Evolutionary conservation across 2,329 filamentous ascomycete genomes (phyloP).

Genomic region (Beauveria medogensis): DNA sequence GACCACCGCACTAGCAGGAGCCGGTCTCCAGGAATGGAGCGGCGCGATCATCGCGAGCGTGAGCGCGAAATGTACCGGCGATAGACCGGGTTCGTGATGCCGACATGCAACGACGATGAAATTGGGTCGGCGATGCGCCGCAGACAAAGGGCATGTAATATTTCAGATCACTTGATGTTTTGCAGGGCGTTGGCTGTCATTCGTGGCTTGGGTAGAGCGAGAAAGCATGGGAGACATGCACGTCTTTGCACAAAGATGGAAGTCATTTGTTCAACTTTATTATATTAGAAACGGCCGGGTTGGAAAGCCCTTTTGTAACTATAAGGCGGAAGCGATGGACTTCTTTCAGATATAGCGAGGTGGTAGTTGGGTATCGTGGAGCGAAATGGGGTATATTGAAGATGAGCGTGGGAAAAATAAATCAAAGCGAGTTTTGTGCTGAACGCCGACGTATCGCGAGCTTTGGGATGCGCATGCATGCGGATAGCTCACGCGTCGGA

Average conservation of each 20-base stretch:
- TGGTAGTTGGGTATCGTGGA: slow-evolving; percentile 1
- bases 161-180: neutral
- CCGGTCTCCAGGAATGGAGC: slow-evolving; percentile 6
- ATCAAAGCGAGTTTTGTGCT: neutral
- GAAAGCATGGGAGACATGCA: neutral
- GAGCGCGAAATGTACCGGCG: slow-evolving; percentile 18
- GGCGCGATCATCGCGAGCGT: slow-evolving; percentile 19
- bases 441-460: neutral
- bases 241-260: neutral
- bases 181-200: slow-evolving; percentile 1
- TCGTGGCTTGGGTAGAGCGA: neutral
- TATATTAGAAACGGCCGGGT: neutral
- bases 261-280: neutral
- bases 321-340: neutral
- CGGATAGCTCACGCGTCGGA: slow-evolving; percentile 27
- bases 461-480: neutral
- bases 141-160: neutral
- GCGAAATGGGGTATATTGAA: neutral
- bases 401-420: neutral
- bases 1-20: slow-evolving; percentile 25
- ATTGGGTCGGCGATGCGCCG: neutral
- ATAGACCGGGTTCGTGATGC: neutral
- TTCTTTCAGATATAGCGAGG: neutral
- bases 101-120: slow-evolving; percentile 11
- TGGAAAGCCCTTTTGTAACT: neutral